A percentile compares a stretch with the other conserved stretches of the same genome.
These are phyloP conservation scores for Yarrowia bubula DNA, from an alignment of 805 yeast species.

Conservation along the genomic window DNA sequence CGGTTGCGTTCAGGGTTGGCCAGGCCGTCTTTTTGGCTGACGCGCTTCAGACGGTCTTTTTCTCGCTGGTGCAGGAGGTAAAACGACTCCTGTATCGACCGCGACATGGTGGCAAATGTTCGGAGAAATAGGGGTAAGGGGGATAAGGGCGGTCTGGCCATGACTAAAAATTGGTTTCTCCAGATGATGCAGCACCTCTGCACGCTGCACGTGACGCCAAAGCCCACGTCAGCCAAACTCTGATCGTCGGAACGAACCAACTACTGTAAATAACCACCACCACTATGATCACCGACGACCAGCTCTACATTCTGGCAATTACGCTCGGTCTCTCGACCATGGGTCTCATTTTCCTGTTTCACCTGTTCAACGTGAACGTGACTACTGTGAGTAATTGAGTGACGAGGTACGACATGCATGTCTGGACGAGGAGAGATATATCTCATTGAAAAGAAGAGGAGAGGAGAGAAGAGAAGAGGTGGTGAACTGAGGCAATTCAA, in stretches of 20 bases:
- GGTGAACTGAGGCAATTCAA: no score
- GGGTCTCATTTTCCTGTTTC: conserved; percentile 69
- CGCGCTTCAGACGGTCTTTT: not conserved
- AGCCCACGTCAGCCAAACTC: conserved; percentile 25
- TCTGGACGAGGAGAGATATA: not conserved
- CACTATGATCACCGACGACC: conserved; percentile 77
- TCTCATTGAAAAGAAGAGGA: not conserved
- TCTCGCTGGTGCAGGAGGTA: not conserved
- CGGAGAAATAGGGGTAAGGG: not conserved
- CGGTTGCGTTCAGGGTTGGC: conserved; percentile 47
- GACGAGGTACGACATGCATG: conserved; percentile 1
- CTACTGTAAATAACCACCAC: conserved; percentile 11
- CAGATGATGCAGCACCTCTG: not conserved
- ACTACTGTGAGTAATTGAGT: conserved; percentile 19
- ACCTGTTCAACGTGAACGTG: conserved; percentile 41
- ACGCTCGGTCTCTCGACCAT: conserved; percentile 71
- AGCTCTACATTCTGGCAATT: conserved; percentile 70
- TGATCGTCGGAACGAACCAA: conserved; percentile 1
- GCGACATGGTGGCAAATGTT: not conserved
- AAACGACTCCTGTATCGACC: not conserved
- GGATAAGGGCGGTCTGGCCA: not conserved
- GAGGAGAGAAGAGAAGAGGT: not conserved
- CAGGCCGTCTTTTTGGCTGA: conserved; percentile 13
- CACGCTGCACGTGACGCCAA: conserved; percentile 21
- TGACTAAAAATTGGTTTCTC: not conserved